Evolutionary conservation across 164 flowering plant species (phyloP).

Genomic region (Santalum album): DNA sequence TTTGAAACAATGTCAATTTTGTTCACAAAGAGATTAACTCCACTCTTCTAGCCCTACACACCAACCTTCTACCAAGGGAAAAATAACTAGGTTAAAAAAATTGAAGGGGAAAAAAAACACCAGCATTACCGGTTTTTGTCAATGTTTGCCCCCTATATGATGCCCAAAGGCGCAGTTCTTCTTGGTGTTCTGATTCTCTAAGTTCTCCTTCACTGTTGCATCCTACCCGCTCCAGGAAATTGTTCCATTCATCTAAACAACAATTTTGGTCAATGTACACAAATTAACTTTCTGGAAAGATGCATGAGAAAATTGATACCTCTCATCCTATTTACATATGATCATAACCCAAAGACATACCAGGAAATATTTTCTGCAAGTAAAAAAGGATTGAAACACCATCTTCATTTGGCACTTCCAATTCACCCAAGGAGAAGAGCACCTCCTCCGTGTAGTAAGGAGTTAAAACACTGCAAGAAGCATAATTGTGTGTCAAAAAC

Average conservation of each 20-base stretch:
- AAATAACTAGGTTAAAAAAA: background rate
- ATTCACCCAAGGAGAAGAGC: slow-evolving; percentile 62
- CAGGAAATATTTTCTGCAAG: slow-evolving; percentile 94
- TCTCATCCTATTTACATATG: background rate
- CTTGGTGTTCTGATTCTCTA: slow-evolving; percentile 39
- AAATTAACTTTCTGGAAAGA: background rate
- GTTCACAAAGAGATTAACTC: background rate
- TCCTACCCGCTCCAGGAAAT: slow-evolving; percentile 67
- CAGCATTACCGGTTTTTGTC: slow-evolving; percentile 66
- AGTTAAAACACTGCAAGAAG: slow-evolving; percentile 66
- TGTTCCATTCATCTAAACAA: slow-evolving; percentile 80
- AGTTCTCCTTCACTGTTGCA: slow-evolving; percentile 62
- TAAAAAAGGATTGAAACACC: slow-evolving; percentile 94
- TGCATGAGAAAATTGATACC: background rate
- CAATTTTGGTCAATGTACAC: background rate
- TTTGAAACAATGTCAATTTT: slow-evolving; percentile 1
- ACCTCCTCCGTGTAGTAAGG: slow-evolving; percentile 93
- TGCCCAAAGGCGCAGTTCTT: slow-evolving; percentile 89
- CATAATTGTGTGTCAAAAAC: background rate
- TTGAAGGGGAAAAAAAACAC: background rate
- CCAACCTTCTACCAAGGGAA: no score
- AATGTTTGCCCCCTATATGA: slow-evolving; percentile 94
- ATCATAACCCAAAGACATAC: slow-evolving; percentile 26
- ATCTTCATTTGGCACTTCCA: slow-evolving; percentile 80
- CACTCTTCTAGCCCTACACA: no score